Evolutionary conservation across 306 rosid genomes (phyloP), one percentile per base, ranked within the genome.

Genomic region (Medicago ruthenica): DNA sequence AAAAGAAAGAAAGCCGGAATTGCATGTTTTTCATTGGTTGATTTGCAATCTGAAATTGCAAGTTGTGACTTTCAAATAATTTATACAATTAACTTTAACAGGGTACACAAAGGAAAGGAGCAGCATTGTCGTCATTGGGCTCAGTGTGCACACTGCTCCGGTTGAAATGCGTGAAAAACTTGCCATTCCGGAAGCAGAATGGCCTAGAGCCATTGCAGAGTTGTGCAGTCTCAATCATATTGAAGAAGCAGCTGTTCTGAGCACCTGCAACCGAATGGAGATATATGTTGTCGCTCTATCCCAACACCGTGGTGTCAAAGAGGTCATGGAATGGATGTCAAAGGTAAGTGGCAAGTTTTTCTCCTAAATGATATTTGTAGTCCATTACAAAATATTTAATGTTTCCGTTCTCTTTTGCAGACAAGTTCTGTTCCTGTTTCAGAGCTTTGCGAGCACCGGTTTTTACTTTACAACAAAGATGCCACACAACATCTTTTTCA

Each of bases 181-280:
- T 62, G 97, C 98, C 74, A 86, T 96, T 77, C 99, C 97, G 0
- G 99, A 96, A 83, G 99, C 99, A 77, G 99, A 96, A 81, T 96
- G 98, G 96, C 98, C 99, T 80, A 93, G 97, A 75, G 99, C 99
- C 67, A 92, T 96, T 18, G 91, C 83, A 77, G 99, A 96, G 89
- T 86, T 96, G 68, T 96, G 99, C 61, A 75, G 85, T 77, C 88
- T 96, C 54, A 96, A 96, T 80, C 98, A 96, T 73, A 90, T 96
- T 9, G 99, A 96, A 90, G 99, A 96, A 86, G 99, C 99, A 53
- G 98, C 99, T 55, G 97, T 96, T 45, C 87, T 96, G 59, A 92
- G 99, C 83, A 96, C 99, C 79, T 96, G 99, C 87, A 96, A 96
- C 80, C 88, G 99, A 78, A 92, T 96, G 99, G 99, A 96, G 90